Percentiles rank a stretch among this genome's conserved stretches.
phyloP scores from a whole-genome alignment of 768 basidiomycete species.

The Cyathus striatus region DNA sequence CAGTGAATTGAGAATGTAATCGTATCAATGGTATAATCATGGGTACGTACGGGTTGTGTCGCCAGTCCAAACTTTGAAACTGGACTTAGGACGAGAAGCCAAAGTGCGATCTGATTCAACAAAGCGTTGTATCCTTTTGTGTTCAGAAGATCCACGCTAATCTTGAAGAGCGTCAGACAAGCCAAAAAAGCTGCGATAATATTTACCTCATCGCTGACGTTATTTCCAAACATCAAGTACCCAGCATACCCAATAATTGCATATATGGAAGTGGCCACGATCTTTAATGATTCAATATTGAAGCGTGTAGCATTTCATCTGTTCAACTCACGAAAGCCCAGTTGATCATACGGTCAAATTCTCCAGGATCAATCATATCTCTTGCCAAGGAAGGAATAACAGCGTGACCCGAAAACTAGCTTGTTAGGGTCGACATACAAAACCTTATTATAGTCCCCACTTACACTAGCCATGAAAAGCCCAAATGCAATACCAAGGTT shows the following conservation, averaged over 20 bases:
- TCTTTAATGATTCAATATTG: constrained; percentile 23
- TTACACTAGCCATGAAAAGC: constrained; percentile 87
- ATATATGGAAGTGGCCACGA: constrained; percentile 58
- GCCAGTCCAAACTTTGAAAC: constrained; percentile 88
- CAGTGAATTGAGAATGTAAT: not conserved
- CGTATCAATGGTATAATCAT: no score
- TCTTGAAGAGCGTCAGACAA: constrained; percentile 32
- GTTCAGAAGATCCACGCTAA: constrained; percentile 76
- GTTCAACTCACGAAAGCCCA: constrained; percentile 68
- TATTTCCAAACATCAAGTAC: constrained; percentile 86
- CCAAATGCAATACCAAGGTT: constrained; percentile 81
- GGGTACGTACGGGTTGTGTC: constrained; percentile 67
- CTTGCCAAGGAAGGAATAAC: constrained; percentile 86
- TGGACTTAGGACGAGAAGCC: constrained; percentile 81
- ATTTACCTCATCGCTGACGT: constrained; percentile 75
- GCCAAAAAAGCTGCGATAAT: not conserved
- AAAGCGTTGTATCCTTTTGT: constrained; percentile 67
- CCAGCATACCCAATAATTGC: constrained; percentile 73
- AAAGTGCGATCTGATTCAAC: constrained; percentile 72
- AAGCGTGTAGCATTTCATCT: no score
- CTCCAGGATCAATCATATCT: constrained; percentile 82
- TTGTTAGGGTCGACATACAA: no score
- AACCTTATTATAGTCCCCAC: constrained; percentile 15
- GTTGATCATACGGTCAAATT: constrained; percentile 81
- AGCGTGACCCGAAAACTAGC: constrained; percentile 90